A percentile compares a stretch with the other conserved stretches of the same genome.
These are phyloP conservation scores for Elaeis guineensis DNA, from an alignment of 176 grass and related monocot species.

Conservation along the genomic window DNA sequence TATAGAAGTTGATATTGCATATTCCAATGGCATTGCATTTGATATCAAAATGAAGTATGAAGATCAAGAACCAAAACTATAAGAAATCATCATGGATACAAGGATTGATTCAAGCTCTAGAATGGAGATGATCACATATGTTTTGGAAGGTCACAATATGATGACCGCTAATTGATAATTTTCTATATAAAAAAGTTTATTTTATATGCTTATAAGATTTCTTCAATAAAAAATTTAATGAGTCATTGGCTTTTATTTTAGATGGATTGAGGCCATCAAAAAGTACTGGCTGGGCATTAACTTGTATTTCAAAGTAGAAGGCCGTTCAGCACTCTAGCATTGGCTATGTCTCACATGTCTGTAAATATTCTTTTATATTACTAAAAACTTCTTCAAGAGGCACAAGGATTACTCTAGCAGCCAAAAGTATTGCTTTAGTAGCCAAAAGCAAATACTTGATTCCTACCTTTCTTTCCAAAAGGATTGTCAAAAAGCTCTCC, in stretches of 20 bases:
- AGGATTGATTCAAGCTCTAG: slow-evolving; percentile 46
- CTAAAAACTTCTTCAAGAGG: too few species aligned
- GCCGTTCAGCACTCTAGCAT: slow-evolving; percentile 66
- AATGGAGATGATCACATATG: slow-evolving; percentile 52
- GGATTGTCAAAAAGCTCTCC: too few species aligned
- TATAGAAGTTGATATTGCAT: slow-evolving; percentile 92
- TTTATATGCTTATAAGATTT: neutral
- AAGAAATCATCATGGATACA: slow-evolving; percentile 69
- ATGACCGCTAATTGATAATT: slow-evolving; percentile 49
- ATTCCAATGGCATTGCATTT: slow-evolving; percentile 50
- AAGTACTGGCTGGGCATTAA: slow-evolving; percentile 62
- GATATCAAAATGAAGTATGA: slow-evolving; percentile 69
- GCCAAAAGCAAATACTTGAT: too few species aligned
- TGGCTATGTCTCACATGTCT: too few species aligned
- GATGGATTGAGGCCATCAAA: slow-evolving; percentile 47
- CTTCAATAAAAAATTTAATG: too few species aligned
- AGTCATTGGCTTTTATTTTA: slow-evolving; percentile 26
- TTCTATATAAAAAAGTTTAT: neutral
- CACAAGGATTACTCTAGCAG: too few species aligned
- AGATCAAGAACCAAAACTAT: slow-evolving; percentile 68
- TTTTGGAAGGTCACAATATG: slow-evolving; percentile 76
- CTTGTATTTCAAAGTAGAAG: slow-evolving; percentile 70
- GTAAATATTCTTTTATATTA: too few species aligned
- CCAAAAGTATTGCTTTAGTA: too few species aligned
- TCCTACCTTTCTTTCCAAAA: too few species aligned